Conservation (phyloP, 768 basidiomycete species). For the Phanerochaete sordida region DNA sequence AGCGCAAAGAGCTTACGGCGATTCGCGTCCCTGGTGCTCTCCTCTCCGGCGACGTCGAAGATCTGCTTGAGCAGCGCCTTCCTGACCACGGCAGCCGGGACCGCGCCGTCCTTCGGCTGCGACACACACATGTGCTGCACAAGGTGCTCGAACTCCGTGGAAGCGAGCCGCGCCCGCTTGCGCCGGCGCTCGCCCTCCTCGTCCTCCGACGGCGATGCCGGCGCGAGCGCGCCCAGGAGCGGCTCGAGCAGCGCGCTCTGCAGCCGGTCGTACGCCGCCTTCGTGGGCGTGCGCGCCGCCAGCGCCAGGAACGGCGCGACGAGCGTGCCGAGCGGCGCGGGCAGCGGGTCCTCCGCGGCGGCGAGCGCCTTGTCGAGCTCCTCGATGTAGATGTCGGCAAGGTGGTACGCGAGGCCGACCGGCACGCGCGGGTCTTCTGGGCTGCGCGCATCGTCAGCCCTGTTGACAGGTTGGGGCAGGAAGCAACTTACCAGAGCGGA, state of each 20-base stretch:
- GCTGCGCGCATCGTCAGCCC: conserved; percentile 33
- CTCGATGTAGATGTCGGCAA: conserved; percentile 86
- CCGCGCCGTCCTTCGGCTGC: conserved; percentile 36
- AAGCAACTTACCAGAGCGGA: conserved; percentile 67
- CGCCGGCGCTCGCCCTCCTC: conserved; percentile 36
- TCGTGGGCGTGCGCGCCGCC: conserved; percentile 63
- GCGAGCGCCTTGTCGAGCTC: conserved; percentile 74
- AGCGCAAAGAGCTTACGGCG: conserved; percentile 80
- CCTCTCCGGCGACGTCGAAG: conserved; percentile 71
- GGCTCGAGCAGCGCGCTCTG: conserved; percentile 68
- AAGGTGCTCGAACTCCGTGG: conserved; percentile 40
- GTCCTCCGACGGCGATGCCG: conserved; percentile 23
- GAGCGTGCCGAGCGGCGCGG: conserved; percentile 51
- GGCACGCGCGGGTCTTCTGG: conserved; percentile 72
- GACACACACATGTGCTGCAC: conserved; percentile 52
- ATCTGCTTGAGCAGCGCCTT: conserved; percentile 55
- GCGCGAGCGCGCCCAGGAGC: conserved; percentile 51
- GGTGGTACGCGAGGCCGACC: conserved; percentile 74
- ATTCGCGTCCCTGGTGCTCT: conserved; percentile 74
- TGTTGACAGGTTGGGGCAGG: background rate
- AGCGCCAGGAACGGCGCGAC: conserved; percentile 70
- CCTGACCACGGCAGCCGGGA: conserved; percentile 38
- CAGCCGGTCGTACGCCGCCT: conserved; percentile 69
- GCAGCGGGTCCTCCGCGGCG: conserved; percentile 19
- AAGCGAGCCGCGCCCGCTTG: conserved; percentile 45